A percentile compares a stretch with the other conserved stretches of the same genome.
Conservation (phyloP, 1,284 basidiomycete species). For the Pterulicium gracile region DNA sequence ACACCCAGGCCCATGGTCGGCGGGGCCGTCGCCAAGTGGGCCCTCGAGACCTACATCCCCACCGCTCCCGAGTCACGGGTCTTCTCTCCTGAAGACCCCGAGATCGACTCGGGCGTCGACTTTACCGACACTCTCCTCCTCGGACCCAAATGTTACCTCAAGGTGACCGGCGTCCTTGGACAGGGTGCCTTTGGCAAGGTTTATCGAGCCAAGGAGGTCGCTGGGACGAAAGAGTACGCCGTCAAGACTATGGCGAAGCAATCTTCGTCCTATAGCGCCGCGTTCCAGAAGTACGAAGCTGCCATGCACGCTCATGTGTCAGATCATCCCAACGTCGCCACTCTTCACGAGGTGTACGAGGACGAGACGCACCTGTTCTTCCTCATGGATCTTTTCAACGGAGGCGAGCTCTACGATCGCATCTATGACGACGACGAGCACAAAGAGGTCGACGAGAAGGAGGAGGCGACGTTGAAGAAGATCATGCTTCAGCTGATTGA, state of each 20-base stretch:
- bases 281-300: slow-evolving; percentile 18
- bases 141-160: background rate
- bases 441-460: slow-evolving; percentile 9
- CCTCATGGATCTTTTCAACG: slow-evolving; percentile 37
- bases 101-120: too few species aligned
- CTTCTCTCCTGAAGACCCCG: too few species aligned
- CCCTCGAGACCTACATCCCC: too few species aligned
- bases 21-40: too few species aligned
- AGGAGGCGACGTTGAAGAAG: slow-evolving; percentile 19
- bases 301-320: slow-evolving; percentile 54
- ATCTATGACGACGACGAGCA: slow-evolving; percentile 28
- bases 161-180: background rate
- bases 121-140: too few species aligned
- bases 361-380: slow-evolving; percentile 27
- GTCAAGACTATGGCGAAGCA: background rate
- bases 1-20: too few species aligned
- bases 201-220: background rate
- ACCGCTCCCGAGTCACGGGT: too few species aligned
- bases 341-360: slow-evolving; percentile 54
- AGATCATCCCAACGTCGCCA: slow-evolving; percentile 50
- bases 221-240: background rate
- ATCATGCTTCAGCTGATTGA: slow-evolving; percentile 54
- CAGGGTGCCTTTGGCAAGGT: background rate
- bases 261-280: slow-evolving; percentile 7
- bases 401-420: slow-evolving; percentile 21